A percentile compares a stretch with the other conserved stretches of the same genome.
Evolutionary conservation across 805 yeast species (phyloP).

Genomic region (Martiniozyma abietophila): DNA sequence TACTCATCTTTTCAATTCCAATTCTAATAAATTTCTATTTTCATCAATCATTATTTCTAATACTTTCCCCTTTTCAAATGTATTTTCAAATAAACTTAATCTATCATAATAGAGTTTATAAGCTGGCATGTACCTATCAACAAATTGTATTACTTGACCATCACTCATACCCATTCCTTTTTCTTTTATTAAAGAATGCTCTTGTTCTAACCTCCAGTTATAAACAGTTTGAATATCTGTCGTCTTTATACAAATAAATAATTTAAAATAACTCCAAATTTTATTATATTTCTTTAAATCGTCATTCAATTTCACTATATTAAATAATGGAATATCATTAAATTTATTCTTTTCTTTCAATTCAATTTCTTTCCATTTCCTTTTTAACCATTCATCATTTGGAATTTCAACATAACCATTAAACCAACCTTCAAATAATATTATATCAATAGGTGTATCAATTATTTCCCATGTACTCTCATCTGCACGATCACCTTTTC

Average conservation of each 20-base stretch:
- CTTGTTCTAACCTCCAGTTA: slow-evolving; percentile 74
- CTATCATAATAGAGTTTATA: slow-evolving; percentile 56
- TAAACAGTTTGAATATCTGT: slow-evolving; percentile 53
- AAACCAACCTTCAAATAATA: slow-evolving; percentile 93
- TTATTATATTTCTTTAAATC: slow-evolving; percentile 40
- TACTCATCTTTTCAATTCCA: background rate
- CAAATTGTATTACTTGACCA: slow-evolving; percentile 54
- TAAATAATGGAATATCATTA: slow-evolving; percentile 11
- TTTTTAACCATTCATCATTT: slow-evolving; percentile 21
- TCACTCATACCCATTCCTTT: slow-evolving; percentile 79
- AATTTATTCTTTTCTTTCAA: slow-evolving; percentile 12
- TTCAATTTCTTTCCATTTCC: slow-evolving; percentile 21
- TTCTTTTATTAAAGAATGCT: slow-evolving; percentile 43
- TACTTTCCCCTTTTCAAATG: slow-evolving; percentile 7
- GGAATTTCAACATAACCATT: slow-evolving; percentile 54
- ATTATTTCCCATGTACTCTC: slow-evolving; percentile 30
- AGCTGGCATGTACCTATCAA: slow-evolving; percentile 80
- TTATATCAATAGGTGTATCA: slow-evolving; percentile 38
- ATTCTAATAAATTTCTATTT: background rate
- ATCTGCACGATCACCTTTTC: slow-evolving; percentile 69
- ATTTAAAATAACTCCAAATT: slow-evolving; percentile 51
- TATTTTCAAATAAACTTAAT: slow-evolving; percentile 7
- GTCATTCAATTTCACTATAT: slow-evolving; percentile 39
- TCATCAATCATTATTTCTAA: slow-evolving; percentile 10
- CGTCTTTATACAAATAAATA: slow-evolving; percentile 56